Base-by-base conservation (phyloP, 129 eudicot genomes). In the Rutidosis leptorrhynchoides region DNA sequence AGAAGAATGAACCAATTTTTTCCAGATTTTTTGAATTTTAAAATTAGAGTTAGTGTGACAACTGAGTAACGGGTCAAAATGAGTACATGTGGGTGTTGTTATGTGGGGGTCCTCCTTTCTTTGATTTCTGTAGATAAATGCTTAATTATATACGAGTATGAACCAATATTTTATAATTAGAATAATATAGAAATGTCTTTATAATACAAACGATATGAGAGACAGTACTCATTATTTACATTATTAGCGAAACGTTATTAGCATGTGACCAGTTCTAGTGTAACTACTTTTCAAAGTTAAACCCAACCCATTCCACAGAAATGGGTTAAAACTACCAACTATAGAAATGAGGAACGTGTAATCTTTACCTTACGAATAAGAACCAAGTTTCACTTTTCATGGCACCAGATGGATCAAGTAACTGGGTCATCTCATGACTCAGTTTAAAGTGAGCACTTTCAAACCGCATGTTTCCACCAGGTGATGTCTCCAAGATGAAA, bases 371-470 rank as follows among this genome's bases (percentile, higher is more conserved):
- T 32, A 94, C 96, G 67, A 94, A 94, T 26, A 67, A 84, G 74
- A 80, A 46, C 99, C 99, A 94, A n/a, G 97, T 82, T 72, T 94
- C 99, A 58, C 97, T 89, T 84, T 84, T 94, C 99, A 94, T 94
- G 11, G 84, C 87, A 35, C 95, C 95, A 17, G 99, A 94, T 29
- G 99, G 99, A 70, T 94, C 99, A 52, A 94, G 95, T 62, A 94
- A 69, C 69, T 94, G 99, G 43, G 97, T 94, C 99, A 94, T 94
- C 78, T 94, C 99, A 51, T 94, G 99, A 77, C 99, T 94, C 71
- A 94, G 87, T 78, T 94, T 94, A 72, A 94, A 94, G 78, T 94
- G 97, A 60, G 99, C 99, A 71, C 97, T 94, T 77, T 94, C 99
- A 58, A 94, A 94, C 74, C 99, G 90, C 99, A 94, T 89, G 75